Base-by-base conservation (phyloP, 805 yeast species). In the Saccharomyces paradoxus region DNA sequence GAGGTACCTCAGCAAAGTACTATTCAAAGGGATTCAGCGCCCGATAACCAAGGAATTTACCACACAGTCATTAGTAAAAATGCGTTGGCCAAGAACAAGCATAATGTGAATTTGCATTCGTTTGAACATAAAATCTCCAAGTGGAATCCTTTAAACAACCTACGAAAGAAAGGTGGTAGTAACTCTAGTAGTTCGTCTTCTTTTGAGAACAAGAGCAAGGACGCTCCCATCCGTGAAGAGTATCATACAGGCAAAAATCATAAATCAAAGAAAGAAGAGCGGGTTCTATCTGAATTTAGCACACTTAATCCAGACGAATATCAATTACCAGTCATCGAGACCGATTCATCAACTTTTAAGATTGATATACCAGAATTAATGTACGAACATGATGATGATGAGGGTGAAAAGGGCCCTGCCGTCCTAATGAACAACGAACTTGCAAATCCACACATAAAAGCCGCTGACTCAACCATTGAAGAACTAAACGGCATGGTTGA, bases 401-500 rank as follows among this genome's bases (percentile, higher is more conserved):
- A 41, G 4, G 51, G 52, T 13, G 52, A 51, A n/a, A 49, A 46
- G 32, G 32, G 24, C 7, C 37, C 12, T 37, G 47, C 41, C 17
- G 46, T 21, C 48, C 41, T 46, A 28, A 26, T 53, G 12, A 47
- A 41, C 22, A 48, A 14, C 41, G 49, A n/a, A 17, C 27, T 47
- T 4, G 51, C 64, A 22, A 62, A 58, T 50, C 56, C 57, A 12
- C 56, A 52, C 22, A 53, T 47, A 12, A 48, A 50, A 8, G 54
- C 55, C 21, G 51, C 61, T 7, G 55, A 58, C 7, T 58, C 57
- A 29, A 59, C 69, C 2, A 62, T 71, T 27, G 71, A 70, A 29
- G 72, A 66, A 41, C 52, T 76, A 49, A 63, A 63, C 4, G 62
- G 65, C 14, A 70, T 73, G 72, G 73, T 73, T 26, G 74, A 72